Percentiles rank a stretch among this genome's conserved stretches.
phyloP scores from a whole-genome alignment of 305 asterid genomes.

The Coffea humblotiana region DNA sequence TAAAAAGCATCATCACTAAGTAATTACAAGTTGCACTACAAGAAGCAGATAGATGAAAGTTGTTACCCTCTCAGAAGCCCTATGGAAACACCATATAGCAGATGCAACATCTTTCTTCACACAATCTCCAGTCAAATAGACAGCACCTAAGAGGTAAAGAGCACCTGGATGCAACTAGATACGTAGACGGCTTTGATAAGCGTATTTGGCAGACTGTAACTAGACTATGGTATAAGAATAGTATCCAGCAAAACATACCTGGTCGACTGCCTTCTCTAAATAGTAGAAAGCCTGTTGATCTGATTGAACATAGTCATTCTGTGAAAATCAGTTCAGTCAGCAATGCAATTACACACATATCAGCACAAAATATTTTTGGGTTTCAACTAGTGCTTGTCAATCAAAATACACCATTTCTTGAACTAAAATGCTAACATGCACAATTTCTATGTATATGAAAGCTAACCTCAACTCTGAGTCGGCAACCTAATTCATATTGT shows the following conservation, averaged over 20 bases:
- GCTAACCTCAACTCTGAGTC: conserved; percentile 78
- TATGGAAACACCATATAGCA: conserved; percentile 94
- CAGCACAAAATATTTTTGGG: background rate
- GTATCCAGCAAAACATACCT: conserved; percentile 43
- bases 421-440: background rate
- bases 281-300: conserved; percentile 87
- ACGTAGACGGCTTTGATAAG: conserved; percentile 25
- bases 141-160: conserved; percentile 85
- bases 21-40: conserved; percentile 15
- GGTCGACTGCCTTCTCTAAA: conserved; percentile 85
- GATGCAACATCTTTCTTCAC: conserved; percentile 75
- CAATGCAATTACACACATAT: conserved; percentile 6
- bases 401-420: background rate
- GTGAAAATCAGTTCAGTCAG: conserved; percentile 25
- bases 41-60: conserved; percentile 15
- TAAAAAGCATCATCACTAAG: conserved; percentile 5
- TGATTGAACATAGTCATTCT: conserved; percentile 78
- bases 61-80: conserved; percentile 85
- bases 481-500: conserved; percentile 78
- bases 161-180: conserved; percentile 90
- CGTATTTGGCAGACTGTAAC: conserved; percentile 7
- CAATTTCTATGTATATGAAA: conserved; percentile 11
- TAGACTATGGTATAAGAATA: conserved; percentile 3
- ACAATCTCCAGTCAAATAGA: conserved; percentile 90
- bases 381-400: background rate